A percentile compares a stretch with the other conserved stretches of the same genome.
Conservation (phyloP, 2,329 filamentous ascomycete species). For the Talaromyces sp. region DNA sequence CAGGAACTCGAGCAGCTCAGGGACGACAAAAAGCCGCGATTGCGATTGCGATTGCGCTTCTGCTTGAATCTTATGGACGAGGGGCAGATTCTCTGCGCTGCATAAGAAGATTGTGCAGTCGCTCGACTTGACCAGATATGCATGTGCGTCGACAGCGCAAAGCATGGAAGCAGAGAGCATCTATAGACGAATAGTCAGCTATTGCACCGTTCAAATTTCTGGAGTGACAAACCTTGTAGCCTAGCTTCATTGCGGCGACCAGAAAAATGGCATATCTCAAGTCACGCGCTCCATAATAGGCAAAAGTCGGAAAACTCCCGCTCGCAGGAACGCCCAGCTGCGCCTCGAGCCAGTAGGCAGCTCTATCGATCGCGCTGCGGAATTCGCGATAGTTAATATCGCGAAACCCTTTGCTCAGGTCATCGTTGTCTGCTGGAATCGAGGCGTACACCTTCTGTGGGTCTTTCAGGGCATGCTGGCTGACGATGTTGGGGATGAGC, state of each 20-base stretch:
- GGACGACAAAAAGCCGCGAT: conserved; percentile 10
- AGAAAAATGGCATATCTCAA: conserved; percentile 35
- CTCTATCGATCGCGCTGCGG: conserved; percentile 32
- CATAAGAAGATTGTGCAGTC: conserved; percentile 4
- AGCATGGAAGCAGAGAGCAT: conserved; percentile 10
- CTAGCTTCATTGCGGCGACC: conserved; percentile 34
- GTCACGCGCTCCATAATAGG: conserved; percentile 40
- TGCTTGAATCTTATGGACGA: conserved; percentile 6
- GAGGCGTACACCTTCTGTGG: conserved; percentile 16
- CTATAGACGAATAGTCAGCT: background rate
- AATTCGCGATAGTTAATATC: conserved; percentile 22
- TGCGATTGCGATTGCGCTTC: background rate
- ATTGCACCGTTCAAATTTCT: background rate
- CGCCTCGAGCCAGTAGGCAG: conserved; percentile 30
- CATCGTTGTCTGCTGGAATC: conserved; percentile 16
- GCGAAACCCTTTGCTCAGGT: conserved; percentile 18
- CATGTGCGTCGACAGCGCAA: conserved; percentile 7
- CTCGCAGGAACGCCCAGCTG: conserved; percentile 2
- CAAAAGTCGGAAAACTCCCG: conserved; percentile 24
- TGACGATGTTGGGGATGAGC: conserved; percentile 15
- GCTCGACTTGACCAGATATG: conserved; percentile 4
- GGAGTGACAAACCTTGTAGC: conserved; percentile 16
- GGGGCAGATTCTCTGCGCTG: background rate
- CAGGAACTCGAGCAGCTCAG: conserved; percentile 15
- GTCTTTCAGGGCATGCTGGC: conserved; percentile 13